Evolutionary conservation across 179 eudicot genomes (phyloP).

Genomic region (Dionaea muscipula): DNA sequence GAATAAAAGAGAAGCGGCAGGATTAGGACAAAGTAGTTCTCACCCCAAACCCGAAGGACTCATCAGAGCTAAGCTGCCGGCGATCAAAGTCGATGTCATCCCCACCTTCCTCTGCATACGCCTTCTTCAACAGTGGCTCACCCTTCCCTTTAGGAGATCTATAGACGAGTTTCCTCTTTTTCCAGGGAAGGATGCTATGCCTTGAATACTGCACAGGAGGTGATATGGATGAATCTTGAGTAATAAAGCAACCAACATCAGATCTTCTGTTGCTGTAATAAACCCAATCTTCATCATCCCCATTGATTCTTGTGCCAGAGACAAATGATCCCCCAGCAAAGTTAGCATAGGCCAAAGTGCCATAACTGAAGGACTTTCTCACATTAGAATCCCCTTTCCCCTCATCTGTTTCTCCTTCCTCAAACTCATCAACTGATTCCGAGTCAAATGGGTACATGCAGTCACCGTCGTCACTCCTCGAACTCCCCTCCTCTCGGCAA

Average conservation of each 20-base stretch:
- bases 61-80: slow-evolving; percentile 9
- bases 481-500: slow-evolving; percentile 45
- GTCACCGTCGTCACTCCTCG: slow-evolving; percentile 49
- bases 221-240: neutral
- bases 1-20: neutral
- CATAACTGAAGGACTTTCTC: slow-evolving; percentile 65
- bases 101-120: slow-evolving; percentile 12
- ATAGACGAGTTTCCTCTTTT: slow-evolving; percentile 5
- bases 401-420: slow-evolving; percentile 45
- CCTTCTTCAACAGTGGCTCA: slow-evolving; percentile 12
- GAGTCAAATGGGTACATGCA: slow-evolving; percentile 43
- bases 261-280: neutral
- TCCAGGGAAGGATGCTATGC: neutral
- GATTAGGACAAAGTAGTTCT: neutral
- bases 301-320: neutral
- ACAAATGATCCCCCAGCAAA: slow-evolving; percentile 32
- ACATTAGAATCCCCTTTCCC: slow-evolving; percentile 32
- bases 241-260: neutral
- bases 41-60: neutral
- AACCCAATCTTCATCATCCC: neutral
- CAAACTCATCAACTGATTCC: slow-evolving; percentile 50
- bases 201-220: neutral
- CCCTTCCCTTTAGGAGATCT: slow-evolving; percentile 13
- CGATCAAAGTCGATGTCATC: slow-evolving; percentile 17
- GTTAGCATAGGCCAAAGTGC: slow-evolving; percentile 63